Evolutionary conservation across 257 asterid genomes (phyloP), one percentile per base, ranked within the genome.

Genomic region (Echium plantagineum): DNA sequence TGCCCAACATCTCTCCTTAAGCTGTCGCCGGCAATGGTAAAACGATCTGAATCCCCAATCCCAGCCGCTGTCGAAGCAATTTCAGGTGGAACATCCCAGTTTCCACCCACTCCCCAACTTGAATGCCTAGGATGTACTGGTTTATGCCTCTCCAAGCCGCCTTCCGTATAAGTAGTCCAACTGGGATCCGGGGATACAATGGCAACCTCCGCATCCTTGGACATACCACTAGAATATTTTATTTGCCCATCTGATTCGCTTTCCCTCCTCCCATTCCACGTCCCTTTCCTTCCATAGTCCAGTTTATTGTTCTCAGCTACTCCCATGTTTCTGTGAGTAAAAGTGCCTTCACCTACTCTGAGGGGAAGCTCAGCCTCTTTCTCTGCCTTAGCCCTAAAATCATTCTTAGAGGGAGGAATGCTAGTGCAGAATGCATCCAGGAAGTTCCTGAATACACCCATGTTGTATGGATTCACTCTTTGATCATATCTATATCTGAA

Each of bases 41-140:
- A 52, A 65, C 79, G 72, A 60, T 68, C 83, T 80, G 86, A 62
- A 48, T 96, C 94, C 17, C 86, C 82, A 48, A 91, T 93, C 76
- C 86, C 98, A 16, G 98, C 95, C 5, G 97, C 32, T 28, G 32
- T 28, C 5, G 7, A 28, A 28, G 5, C 32, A 28, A 91, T 90
- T 76, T 91, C 98, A 16, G 97, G 98, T 7, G 97, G 84, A 90
- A 86, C 89, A 59, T 88, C 97, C 98, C 97, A 88, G 76, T 83
- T 93, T 67, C 96, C 98, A 21, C 95, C 84, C 75, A 95, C 78
- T 52, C 97, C 98, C 98, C 98, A 86, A 48, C 86, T 84, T 1
- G 97, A 82, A 19, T 88, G 82, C 64, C 95, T 82, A 0, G 95
- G 79, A 71, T 86, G 90, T 51, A 81, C 73, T 63, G 17, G 49